Percentiles rank a stretch among this genome's conserved stretches.
Evolutionary conservation across 108 stramenopile genomes (phyloP).

Genomic region (Nitzschia sp.): DNA sequence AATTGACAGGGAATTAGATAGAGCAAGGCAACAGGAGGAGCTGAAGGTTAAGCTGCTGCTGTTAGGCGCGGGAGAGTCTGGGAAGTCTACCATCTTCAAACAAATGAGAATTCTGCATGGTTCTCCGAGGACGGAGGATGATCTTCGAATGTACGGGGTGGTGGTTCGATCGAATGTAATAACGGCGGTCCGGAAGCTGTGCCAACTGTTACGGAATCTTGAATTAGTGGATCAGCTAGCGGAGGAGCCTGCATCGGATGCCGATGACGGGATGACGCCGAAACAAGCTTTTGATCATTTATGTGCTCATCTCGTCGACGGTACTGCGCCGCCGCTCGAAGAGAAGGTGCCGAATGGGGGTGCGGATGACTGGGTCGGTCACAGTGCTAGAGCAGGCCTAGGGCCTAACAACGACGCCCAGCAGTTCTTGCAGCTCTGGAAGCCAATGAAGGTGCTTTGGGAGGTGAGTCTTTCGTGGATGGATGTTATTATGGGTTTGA

Average conservation of each 20-base stretch:
- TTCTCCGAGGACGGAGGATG: conserved; percentile 68
- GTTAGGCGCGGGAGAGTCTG: conserved; percentile 98
- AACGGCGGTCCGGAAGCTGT: conserved; percentile 79
- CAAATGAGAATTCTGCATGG: conserved; percentile 90
- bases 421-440: conserved; percentile 76
- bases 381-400: conserved; percentile 77
- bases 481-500: not conserved
- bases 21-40: conserved; percentile 55
- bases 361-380: conserved; percentile 85
- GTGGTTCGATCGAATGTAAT: conserved; percentile 81
- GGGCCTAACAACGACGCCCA: conserved; percentile 87
- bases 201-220: conserved; percentile 56
- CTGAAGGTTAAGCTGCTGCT: conserved; percentile 96
- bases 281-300: conserved; percentile 68
- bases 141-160: conserved; percentile 85
- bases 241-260: conserved; percentile 54
- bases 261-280: conserved; percentile 55
- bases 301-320: conserved; percentile 70
- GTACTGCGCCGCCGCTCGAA: conserved; percentile 52
- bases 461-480: conserved; percentile 69
- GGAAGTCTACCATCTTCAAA: conserved; percentile 98
- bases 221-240: conserved; percentile 72
- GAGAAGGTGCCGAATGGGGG: conserved; percentile 29
- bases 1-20: conserved; percentile 54
- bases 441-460: conserved; percentile 80